A percentile compares a stretch with the other conserved stretches of the same genome.
Evolutionary conservation across 2,329 filamentous ascomycete species (phyloP).

Genomic region (Aspergillus fijiensis): DNA sequence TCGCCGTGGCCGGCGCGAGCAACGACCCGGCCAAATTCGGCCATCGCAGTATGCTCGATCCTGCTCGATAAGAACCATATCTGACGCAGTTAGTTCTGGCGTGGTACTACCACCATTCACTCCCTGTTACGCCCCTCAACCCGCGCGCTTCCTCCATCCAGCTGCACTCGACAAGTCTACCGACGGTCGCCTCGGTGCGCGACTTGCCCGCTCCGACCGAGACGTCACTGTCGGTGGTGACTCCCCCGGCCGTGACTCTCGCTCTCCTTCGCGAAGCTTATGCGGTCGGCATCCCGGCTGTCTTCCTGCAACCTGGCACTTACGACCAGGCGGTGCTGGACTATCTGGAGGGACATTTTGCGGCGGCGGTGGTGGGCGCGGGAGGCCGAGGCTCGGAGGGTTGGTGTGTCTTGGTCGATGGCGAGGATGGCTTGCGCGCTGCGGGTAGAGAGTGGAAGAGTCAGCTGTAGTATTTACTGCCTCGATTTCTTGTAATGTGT

Average conservation of each 20-base stretch:
- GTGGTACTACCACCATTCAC: conserved; percentile 78
- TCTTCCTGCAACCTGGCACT: conserved; percentile 90
- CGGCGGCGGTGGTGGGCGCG: conserved; percentile 65
- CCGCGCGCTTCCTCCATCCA: conserved; percentile 65
- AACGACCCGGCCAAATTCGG: conserved; percentile 83
- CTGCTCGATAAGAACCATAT: neutral
- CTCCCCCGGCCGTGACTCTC: conserved; percentile 74
- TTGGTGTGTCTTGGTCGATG: conserved; percentile 87
- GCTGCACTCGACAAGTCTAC: conserved; percentile 59
- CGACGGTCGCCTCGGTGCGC: conserved; percentile 65
- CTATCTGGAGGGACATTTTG: conserved; percentile 68
- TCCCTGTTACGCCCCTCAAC: conserved; percentile 82
- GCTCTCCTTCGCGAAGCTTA: conserved; percentile 75
- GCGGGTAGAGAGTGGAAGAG: conserved; percentile 55
- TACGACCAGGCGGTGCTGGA: conserved; percentile 74
- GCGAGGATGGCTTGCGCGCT: conserved; percentile 58
- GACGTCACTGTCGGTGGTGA: conserved; percentile 82
- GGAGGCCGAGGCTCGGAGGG: conserved; percentile 68
- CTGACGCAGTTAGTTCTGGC: conserved; percentile 65
- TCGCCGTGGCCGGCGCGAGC: conserved; percentile 87
- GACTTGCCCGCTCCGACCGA: conserved; percentile 64
- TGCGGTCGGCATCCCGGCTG: conserved; percentile 66
- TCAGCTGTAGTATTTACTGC: conserved; percentile 34
- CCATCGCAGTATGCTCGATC: conserved; percentile 66
- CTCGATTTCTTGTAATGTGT: no score